Base-by-base conservation (phyloP, 1,284 basidiomycete species). In the Phellopilus nigrolimitatus region DNA sequence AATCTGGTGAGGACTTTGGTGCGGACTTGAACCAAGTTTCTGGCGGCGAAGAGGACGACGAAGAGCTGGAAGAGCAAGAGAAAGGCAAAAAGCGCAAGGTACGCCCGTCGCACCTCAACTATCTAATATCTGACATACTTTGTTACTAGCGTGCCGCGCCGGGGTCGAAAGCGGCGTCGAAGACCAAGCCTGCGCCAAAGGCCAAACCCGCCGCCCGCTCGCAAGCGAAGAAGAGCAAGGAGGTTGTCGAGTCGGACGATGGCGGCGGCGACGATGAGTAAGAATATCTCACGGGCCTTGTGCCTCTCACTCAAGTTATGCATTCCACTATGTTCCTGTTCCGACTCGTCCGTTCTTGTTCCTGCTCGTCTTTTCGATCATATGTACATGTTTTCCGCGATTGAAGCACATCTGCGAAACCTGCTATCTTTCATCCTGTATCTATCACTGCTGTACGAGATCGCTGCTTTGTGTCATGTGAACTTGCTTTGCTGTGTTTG, bases 1-100 rank as follows among this genome's bases (percentile, higher is more conserved):
- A 56, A 8, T 52, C 49, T 15, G 55, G 47, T 24, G 55, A 56
- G 37, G 52, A 56, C 37, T 54, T 56, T 30, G 55, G 37, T 36
- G 47, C 39, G 3, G 55, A 56, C 10, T 21, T 56, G 8, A 52
- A 49, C 25, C 50, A 53, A 15, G 55, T 56, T 3, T 50, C 55
- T 19, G 54, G 17, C 4, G 50, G 34, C 40, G 54, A 56, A n/a
- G 54, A 49, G 10, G n/a, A n/a, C n/a, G n/a, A n/a, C n/a, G 49
- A 55, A n/a, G 44, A 40, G 53, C 36, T 68, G 64, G 60, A 65
- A 56, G 47, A 68, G 66, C 56, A 64, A 64, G 60, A 66, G 64
- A 60, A 59, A 61, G 64, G 64, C 53, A 75, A 72, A 65, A 76
- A 76, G 57, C 71, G 72, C 56, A 76, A 76, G 67, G 73, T 72